Conservation (phyloP, 768 basidiomycete genomes). For the Tulasnella sp. region DNA sequence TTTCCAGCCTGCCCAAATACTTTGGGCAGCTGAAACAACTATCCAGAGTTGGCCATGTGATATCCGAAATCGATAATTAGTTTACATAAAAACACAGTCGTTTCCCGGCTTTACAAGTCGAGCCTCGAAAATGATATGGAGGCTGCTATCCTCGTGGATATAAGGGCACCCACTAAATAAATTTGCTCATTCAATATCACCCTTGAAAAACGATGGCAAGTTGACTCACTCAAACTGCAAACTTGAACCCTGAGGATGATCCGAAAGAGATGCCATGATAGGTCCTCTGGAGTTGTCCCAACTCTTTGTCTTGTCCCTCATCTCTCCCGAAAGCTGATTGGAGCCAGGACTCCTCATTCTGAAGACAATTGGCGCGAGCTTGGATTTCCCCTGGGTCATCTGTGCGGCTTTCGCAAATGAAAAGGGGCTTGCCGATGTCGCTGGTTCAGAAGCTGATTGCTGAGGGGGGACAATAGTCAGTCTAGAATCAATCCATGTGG, state of each 20-base stretch:
- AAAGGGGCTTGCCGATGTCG: too few relatives aligned
- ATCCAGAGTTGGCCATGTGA: too few relatives aligned
- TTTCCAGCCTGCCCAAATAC: too few relatives aligned
- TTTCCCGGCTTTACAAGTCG: conserved; percentile 11
- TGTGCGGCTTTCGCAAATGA: not conserved
- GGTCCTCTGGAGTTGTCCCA: not conserved
- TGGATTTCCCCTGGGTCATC: too few relatives aligned
- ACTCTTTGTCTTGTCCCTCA: not conserved
- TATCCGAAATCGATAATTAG: too few relatives aligned
- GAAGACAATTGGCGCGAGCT: conserved; percentile 5
- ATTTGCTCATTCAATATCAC: not conserved
- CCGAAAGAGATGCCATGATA: not conserved
- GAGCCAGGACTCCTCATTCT: conserved; percentile 7
- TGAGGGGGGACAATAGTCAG: conserved; percentile 1
- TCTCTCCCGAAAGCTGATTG: not conserved
- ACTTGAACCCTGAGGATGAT: conserved; percentile 2
- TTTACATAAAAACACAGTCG: conserved; percentile 13
- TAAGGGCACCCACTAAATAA: conserved; percentile 7
- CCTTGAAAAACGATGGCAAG: not conserved
- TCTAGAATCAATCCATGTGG: conserved; percentile 9
- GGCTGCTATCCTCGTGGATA: conserved; percentile 5
- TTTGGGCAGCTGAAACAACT: too few relatives aligned
- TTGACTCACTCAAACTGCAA: conserved; percentile 14
- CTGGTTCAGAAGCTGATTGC: too few relatives aligned
- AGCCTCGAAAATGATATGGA: conserved; percentile 13